A percentile compares a stretch with the other conserved stretches of the same genome.
phyloP scores from a whole-genome alignment of 768 basidiomycete genomes.

The Heimioporus sp. region DNA sequence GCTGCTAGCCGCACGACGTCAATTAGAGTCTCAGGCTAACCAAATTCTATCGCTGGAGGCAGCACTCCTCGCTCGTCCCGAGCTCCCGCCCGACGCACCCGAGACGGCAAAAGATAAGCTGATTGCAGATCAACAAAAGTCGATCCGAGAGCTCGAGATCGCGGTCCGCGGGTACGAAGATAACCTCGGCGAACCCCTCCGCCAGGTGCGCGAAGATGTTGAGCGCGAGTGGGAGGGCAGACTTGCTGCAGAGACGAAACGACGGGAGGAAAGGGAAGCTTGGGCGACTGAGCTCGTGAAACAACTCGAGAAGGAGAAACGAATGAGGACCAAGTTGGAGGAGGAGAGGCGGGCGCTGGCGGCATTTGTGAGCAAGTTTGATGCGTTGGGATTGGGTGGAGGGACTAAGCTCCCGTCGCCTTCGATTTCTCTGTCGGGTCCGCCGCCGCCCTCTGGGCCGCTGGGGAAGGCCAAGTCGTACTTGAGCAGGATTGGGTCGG shows the following conservation, averaged over 20 bases:
- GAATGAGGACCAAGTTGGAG: slow-evolving; percentile 65
- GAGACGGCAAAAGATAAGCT: slow-evolving; percentile 73
- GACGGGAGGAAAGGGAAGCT: slow-evolving; percentile 64
- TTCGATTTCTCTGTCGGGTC: slow-evolving; percentile 2
- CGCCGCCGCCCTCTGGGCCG: slow-evolving; percentile 2
- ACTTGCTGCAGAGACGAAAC: slow-evolving; percentile 55
- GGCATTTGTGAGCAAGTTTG: slow-evolving; percentile 81
- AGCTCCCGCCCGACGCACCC: slow-evolving; percentile 60
- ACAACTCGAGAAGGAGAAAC: slow-evolving; percentile 78
- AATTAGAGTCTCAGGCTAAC: slow-evolving; percentile 76
- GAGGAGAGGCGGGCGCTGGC: slow-evolving; percentile 76
- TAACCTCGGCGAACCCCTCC: slow-evolving; percentile 65
- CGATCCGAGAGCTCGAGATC: slow-evolving; percentile 76
- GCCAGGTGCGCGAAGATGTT: slow-evolving; percentile 66
- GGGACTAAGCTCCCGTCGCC: slow-evolving; percentile 34
- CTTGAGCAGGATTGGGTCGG: slow-evolving; percentile 35
- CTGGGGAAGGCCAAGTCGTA: slow-evolving; percentile 49
- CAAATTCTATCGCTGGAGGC: slow-evolving; percentile 85
- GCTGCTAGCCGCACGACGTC: slow-evolving; percentile 70
- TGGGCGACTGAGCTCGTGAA: slow-evolving; percentile 76
- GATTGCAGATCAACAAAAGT: slow-evolving; percentile 69
- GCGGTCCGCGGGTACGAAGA: slow-evolving; percentile 70
- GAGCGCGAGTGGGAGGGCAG: slow-evolving; percentile 69
- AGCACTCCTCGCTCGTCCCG: slow-evolving; percentile 68
- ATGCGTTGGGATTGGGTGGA: slow-evolving; percentile 59